Evolutionary conservation across 345 rosid genomes (phyloP), one percentile per base, ranked within the genome.

Genomic region (Brassica juncea): DNA sequence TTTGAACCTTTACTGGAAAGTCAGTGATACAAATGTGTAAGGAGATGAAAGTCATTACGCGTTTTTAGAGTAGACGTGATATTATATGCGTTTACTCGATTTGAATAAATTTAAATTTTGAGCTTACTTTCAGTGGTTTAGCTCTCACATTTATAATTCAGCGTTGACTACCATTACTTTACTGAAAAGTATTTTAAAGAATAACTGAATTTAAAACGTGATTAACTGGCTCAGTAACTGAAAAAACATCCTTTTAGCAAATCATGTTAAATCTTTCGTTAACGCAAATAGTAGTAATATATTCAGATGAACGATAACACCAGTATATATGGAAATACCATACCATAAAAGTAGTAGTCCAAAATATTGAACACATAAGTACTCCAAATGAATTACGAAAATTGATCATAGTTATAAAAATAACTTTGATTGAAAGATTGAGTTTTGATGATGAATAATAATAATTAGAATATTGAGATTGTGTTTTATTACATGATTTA

Each of bases 111-210:
- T n/a, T n/a, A n/a, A n/a, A 39, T 1, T 1, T 66, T 44, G 55
- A 58, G 37, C 25, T 69, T 42, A 47, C 69, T 63, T 63, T 64
- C 27, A 73, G 62, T 59, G 68, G 44, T 23, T 23, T 23, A 57
- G 54, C 47, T 63, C 64, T 47, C 55, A 34, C 81, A 59, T 52
- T 72, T 78, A 9, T 19, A 73, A 66, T 66, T 47, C 25, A 10
- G 23, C 77, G 82, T 79, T 79, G 78, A 79, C 82, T 30, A 9
- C 77, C 63, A 67, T 79, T 57, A 31, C 77, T 79, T 59, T 66
- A 23, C 30, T 72, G 42, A 16, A 77, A 77, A 77, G 72, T 70
- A 59, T 70, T 2, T 27, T 12, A 47, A 4, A 47, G 6, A 12
- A 47, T 12, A 15, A 61, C 39, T 61, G 28, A 62, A 0, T 61